Conservation (phyloP, 352 stramenopile species). For the Peronospora destructor region DNA sequence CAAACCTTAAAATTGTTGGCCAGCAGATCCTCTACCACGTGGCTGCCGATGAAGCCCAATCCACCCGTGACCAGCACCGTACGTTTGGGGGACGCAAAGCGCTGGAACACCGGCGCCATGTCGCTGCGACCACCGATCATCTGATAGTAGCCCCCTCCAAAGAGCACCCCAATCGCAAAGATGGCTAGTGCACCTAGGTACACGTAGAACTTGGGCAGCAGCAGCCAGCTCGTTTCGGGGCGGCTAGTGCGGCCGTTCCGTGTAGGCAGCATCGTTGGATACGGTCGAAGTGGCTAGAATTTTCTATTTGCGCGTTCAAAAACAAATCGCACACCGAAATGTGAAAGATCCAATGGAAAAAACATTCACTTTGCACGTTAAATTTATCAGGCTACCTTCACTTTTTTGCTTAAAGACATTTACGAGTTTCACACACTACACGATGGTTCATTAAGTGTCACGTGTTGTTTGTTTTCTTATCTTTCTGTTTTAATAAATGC, state of each 20-base stretch:
- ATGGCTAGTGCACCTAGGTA: constrained; percentile 58
- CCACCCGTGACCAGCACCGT: constrained; percentile 76
- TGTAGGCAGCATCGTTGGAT: constrained; percentile 28
- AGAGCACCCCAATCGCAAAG: constrained; percentile 60
- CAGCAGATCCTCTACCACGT: constrained; percentile 77
- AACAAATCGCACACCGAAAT: too few species aligned
- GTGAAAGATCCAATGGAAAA: too few species aligned
- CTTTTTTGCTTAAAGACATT: too few species aligned
- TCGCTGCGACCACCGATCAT: constrained; percentile 24
- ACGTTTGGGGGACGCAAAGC: constrained; percentile 26
- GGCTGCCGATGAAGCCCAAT: constrained; percentile 79
- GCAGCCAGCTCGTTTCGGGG: constrained; percentile 59
- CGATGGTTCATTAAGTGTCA: too few species aligned
- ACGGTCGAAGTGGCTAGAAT: too few species aligned
- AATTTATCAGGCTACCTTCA: too few species aligned
- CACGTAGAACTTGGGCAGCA: constrained; percentile 62
- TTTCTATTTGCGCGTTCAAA: too few species aligned
- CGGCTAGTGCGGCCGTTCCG: constrained; percentile 29
- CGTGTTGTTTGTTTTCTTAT: too few species aligned
- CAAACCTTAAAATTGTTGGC: constrained; percentile 67
- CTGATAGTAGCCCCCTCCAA: constrained; percentile 59
- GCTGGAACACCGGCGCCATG: constrained; percentile 27
- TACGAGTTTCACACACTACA: too few species aligned
- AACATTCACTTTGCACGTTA: too few species aligned
- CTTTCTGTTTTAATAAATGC: too few species aligned